Evolutionary conservation across 2,329 filamentous ascomycete species (phyloP), one percentile per base, ranked within the genome.

Genomic region (Paraconiothyrium sp.): DNA sequence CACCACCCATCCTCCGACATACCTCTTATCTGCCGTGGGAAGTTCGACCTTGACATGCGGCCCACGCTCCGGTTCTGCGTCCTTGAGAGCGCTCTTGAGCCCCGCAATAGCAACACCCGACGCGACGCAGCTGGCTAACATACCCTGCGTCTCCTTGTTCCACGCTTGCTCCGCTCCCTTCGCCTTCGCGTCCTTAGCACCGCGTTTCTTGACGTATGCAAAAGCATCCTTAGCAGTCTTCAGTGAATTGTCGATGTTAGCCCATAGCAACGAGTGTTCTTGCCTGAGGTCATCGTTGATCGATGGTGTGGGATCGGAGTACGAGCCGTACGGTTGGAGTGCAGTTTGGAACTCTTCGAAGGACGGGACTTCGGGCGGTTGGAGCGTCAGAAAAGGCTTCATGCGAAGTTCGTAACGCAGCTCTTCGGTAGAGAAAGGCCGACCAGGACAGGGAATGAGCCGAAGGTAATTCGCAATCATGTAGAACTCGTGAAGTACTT

Each of bases 401-500:
- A 97, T 95, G 61, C 94, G 90, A 10, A 96, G 81, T 67, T 95
- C 91, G 76, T 95, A 94, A 13, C 92, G 88, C 4, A 93, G 81
- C 35, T 83, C 79, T 60, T 91, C 86, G 16, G 85, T 86, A 59
- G 89, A 87, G 74, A 93, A 96, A 0, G 90, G 89, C 1, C 87
- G 81, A 78, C 76, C 5, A 83, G 86, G 16, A 0, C 79, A 60
- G 54, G 82, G 79, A 68, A 93, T 67, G 34, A 86, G 70, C 0
- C 74, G 67, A 7, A 91, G 82, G 9, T 91, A 89, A 32, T 83
- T 76, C 1, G 95, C 82, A 0, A 89, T 82, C 0, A 86, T 86
- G 77, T 93, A 94, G 22, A 97, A 81, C 50, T 86, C 76, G 3
- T 72, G 52, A 8, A 77, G 63, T 0, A 80, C 76, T 13, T 69